phyloP scores from a whole-genome alignment of 1,139 yeast genomes.

The Geotrichum europaeum region DNA sequence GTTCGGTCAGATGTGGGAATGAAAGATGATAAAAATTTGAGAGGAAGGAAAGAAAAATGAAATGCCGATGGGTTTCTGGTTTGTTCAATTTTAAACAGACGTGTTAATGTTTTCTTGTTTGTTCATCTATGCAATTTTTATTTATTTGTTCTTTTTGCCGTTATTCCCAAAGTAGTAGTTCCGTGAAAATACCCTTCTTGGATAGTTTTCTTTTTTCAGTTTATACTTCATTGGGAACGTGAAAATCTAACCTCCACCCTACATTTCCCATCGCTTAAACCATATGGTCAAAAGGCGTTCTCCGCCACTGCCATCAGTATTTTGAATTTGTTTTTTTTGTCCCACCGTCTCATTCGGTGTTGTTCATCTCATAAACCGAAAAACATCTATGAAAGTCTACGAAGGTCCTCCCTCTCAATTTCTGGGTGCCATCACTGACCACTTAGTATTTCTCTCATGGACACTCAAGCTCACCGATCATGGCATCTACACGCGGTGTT shows the following conservation, averaged over 20 bases:
- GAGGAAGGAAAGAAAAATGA: neutral
- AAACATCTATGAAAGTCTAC: neutral
- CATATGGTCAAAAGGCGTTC: neutral
- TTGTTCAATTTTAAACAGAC: neutral
- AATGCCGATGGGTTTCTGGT: neutral
- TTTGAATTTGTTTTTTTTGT: neutral
- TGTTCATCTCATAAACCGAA: neutral
- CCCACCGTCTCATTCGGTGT: neutral
- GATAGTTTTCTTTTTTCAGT: neutral
- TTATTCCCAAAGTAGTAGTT: neutral
- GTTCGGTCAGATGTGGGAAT: neutral
- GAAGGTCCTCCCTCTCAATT: conserved; percentile 3
- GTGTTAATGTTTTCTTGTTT: neutral
- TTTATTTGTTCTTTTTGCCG: neutral
- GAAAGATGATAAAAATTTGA: neutral
- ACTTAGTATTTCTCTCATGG: neutral
- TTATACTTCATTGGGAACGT: neutral
- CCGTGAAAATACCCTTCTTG: neutral
- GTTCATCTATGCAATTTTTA: neutral
- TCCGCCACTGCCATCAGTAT: neutral
- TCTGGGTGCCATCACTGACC: conserved; percentile 6
- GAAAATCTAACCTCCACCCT: neutral
- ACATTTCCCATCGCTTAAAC: neutral
- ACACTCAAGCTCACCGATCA: neutral
- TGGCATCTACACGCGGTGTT: neutral